Percentiles rank a stretch among this genome's conserved stretches.
phyloP scores from a whole-genome alignment of 441 rosid species.

The Hura crepitans region DNA sequence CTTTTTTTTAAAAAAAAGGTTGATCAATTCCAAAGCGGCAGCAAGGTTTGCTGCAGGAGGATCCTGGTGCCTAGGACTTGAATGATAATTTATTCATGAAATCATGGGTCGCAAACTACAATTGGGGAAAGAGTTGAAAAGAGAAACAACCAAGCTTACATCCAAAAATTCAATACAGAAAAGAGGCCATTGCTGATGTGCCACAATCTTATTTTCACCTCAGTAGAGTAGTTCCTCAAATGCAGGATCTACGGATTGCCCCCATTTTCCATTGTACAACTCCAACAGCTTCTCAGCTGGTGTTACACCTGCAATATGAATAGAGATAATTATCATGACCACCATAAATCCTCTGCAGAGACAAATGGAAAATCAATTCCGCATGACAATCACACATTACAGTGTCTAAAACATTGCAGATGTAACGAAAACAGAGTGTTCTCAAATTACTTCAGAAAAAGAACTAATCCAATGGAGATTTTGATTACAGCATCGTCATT shows the following conservation, averaged over 20 bases:
- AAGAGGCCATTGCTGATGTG: background rate
- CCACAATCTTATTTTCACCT: conserved; percentile 13
- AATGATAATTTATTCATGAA: conserved; percentile 26
- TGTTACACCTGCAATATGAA: conserved; percentile 58
- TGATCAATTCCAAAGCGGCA: background rate
- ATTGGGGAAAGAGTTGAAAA: conserved; percentile 6
- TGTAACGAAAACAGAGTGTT: background rate
- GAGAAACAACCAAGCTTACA: conserved; percentile 20
- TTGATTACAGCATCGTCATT: background rate
- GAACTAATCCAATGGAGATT: background rate
- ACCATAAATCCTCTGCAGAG: background rate
- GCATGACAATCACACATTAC: background rate
- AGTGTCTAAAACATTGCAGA: background rate
- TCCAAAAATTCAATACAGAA: conserved; percentile 9
- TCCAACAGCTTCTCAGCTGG: conserved; percentile 94
- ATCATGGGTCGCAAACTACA: background rate
- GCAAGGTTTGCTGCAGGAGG: conserved; percentile 13
- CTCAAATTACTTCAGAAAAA: background rate
- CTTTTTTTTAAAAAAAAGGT: too few species aligned
- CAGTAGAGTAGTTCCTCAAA: conserved; percentile 81
- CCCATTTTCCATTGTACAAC: conserved; percentile 85
- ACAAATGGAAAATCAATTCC: background rate
- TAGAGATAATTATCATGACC: conserved; percentile 11
- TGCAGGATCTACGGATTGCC: conserved; percentile 76
- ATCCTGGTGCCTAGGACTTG: conserved; percentile 23